Evolutionary conservation across 345 rosid species (phyloP).

Genomic region (Mallotus nudiflorus): DNA sequence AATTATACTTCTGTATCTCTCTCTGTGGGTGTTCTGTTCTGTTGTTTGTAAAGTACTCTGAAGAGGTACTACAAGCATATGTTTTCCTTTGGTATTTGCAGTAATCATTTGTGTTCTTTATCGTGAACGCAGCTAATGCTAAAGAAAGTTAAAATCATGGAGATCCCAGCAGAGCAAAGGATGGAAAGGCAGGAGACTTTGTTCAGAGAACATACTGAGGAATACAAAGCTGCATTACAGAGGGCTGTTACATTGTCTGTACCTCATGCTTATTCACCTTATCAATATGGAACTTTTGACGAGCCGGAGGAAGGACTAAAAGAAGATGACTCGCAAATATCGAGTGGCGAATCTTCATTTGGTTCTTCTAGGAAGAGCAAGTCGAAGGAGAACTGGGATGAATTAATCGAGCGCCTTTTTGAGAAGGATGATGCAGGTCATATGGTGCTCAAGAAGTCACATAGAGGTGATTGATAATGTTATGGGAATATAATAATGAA

Average conservation of each 20-base stretch:
- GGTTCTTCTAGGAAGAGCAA: constrained; percentile 31
- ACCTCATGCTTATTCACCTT: constrained; percentile 67
- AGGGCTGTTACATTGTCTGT: constrained; percentile 77
- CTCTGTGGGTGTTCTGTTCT: background rate
- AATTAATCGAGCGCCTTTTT: constrained; percentile 63
- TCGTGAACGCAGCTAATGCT: constrained; percentile 54
- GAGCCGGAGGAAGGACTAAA: constrained; percentile 38
- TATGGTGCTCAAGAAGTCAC: constrained; percentile 50
- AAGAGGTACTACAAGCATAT: too few species aligned
- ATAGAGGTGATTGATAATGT: constrained; percentile 16
- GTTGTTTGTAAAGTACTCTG: too few species aligned
- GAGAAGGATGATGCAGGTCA: constrained; percentile 71
- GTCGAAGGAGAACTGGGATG: constrained; percentile 65
- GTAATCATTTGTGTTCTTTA: background rate
- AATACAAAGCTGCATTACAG: constrained; percentile 78
- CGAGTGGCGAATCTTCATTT: constrained; percentile 37
- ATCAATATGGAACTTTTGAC: constrained; percentile 77
- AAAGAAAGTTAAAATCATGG: constrained; percentile 66
- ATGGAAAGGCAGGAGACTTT: constrained; percentile 86
- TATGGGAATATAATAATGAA: background rate
- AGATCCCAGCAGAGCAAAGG: constrained; percentile 71
- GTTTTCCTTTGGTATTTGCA: too few species aligned
- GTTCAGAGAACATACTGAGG: constrained; percentile 64
- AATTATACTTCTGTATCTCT: background rate
- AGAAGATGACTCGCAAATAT: constrained; percentile 32